Evolutionary conservation across 2,329 filamentous ascomycete species (phyloP), one percentile per base, ranked within the genome.

Genomic region (Fusarium scirpi): DNA sequence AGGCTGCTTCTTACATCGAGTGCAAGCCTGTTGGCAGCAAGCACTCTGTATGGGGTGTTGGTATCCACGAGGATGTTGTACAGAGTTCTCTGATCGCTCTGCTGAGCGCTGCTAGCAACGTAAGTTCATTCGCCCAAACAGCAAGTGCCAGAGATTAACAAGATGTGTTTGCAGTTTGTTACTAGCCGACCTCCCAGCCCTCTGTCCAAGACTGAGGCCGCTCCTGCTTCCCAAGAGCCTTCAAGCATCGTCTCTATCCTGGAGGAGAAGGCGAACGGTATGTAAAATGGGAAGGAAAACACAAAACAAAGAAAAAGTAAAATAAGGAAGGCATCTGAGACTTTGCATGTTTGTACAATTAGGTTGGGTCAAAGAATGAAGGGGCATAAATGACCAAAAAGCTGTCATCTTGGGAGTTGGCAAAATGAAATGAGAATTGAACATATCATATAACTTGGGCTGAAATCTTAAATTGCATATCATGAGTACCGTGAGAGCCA

Each of bases 1-100:
- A 97, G 84, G 95, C 95, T n/a, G 95, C 94, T 3, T 93, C 94
- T 4, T 98, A 97, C 78, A 97, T 98, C 70, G 93, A 98, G 80
- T 97, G 94, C 81, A 94, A 87, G 29, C 86, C 90, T 22, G 82
- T 87, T 6, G 89, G 87, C 48, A 91, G 86, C 68, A 87, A 87
- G 57, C 85, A 93, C 75, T 91, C 89, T 76, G 91, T 97, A 4
- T 97, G 94, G 94, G 94, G 94, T 73, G 92, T 97, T 9, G 94
- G 93, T 34, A 93, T 98, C 74, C 93, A 98, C 79, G 91, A 95
- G 79, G 95, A 97, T 84, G 93, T 97, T 62, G 93, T 97, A 18
- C 93, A 97, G 92, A 70, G 61, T 75, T 94, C 91, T 80, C 87
- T 98, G 77, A 92, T 94, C 78, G 94, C 94, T 58, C 85, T 97